phyloP scores from a whole-genome alignment of 148 eudicot genomes.

The Linanthus parryae region DNA sequence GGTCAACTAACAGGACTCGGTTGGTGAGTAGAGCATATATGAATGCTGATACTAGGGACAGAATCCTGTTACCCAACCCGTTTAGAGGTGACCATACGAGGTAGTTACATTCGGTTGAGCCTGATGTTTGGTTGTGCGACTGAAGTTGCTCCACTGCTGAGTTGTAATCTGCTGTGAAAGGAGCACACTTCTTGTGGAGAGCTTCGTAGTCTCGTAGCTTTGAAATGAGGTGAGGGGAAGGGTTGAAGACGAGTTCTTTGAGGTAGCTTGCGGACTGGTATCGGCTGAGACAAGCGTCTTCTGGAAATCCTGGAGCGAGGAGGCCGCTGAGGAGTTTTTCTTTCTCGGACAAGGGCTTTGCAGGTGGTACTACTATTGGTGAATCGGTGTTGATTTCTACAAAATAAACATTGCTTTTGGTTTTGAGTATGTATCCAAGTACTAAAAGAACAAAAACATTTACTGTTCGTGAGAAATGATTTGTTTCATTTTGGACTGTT shows the following conservation, averaged over 20 bases:
- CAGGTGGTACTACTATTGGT: too few species aligned
- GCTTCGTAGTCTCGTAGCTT: slow-evolving; percentile 79
- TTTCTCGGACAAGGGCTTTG: too few species aligned
- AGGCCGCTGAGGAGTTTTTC: slow-evolving; percentile 52
- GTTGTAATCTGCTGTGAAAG: slow-evolving; percentile 57
- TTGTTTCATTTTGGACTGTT: too few species aligned
- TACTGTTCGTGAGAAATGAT: too few species aligned
- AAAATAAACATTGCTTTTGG: too few species aligned
- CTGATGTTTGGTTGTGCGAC: slow-evolving; percentile 18
- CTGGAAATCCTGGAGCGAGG: slow-evolving; percentile 45
- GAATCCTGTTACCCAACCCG: slow-evolving; percentile 85
- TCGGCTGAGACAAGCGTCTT: slow-evolving; percentile 65
- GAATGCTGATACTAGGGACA: slow-evolving; percentile 72
- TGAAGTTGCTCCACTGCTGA: slow-evolving; percentile 38
- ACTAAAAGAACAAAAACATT: too few species aligned
- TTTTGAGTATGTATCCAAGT: too few species aligned
- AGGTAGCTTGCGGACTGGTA: slow-evolving; percentile 49
- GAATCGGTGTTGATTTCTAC: too few species aligned
- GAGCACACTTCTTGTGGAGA: slow-evolving; percentile 80
- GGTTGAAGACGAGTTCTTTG: slow-evolving; percentile 41
- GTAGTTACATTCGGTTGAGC: slow-evolving; percentile 57
- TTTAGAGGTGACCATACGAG: slow-evolving; percentile 80
- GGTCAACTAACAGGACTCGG: slow-evolving; percentile 75
- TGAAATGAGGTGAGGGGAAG: slow-evolving; percentile 64
- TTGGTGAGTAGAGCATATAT: slow-evolving; percentile 84